Percentiles rank a stretch among this genome's conserved stretches.
Evolutionary conservation across 371 early-diverging fungal genomes (phyloP).

Genomic region (Nematocida sp.): DNA sequence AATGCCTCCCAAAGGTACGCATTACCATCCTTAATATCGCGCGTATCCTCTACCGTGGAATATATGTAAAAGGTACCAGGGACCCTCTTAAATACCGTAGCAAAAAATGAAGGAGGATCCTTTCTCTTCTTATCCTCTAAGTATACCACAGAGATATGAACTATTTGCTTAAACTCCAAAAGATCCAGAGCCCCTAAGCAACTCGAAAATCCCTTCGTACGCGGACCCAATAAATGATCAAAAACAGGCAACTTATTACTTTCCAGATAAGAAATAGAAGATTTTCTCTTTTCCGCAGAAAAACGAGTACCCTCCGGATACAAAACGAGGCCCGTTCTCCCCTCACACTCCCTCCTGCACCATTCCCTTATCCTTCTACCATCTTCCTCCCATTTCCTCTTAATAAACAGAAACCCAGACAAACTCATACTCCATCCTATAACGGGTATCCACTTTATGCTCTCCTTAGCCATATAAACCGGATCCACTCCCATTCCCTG

Average conservation of each 20-base stretch:
- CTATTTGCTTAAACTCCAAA: slow-evolving; percentile 46
- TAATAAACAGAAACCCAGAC: slow-evolving; percentile 56
- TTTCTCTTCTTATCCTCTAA: slow-evolving; percentile 16
- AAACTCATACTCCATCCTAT: slow-evolving; percentile 59
- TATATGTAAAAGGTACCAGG: slow-evolving; percentile 51
- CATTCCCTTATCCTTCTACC: slow-evolving; percentile 56
- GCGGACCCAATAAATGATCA: slow-evolving; percentile 72
- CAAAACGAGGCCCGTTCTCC: slow-evolving; percentile 58
- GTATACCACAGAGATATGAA: slow-evolving; percentile 64
- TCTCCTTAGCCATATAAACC: slow-evolving; percentile 62
- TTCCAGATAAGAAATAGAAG: slow-evolving; percentile 70
- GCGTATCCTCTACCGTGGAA: slow-evolving; percentile 18
- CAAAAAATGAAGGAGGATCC: slow-evolving; percentile 45
- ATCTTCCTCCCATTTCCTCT: slow-evolving; percentile 62
- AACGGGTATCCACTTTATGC: slow-evolving; percentile 55
- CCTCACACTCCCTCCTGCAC: slow-evolving; percentile 29
- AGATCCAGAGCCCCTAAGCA: slow-evolving; percentile 16
- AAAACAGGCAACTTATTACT: slow-evolving; percentile 69
- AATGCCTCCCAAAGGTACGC: slow-evolving; percentile 60
- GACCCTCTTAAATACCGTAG: slow-evolving; percentile 30
- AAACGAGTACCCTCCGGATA: slow-evolving; percentile 67
- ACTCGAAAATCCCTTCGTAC: slow-evolving; percentile 73
- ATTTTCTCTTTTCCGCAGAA: slow-evolving; percentile 29
- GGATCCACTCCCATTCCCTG: slow-evolving; percentile 17
- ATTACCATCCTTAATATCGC: slow-evolving; percentile 39